phyloP scores from a whole-genome alignment of 306 rosid species.

The Pterocarpus macrocarpus region DNA sequence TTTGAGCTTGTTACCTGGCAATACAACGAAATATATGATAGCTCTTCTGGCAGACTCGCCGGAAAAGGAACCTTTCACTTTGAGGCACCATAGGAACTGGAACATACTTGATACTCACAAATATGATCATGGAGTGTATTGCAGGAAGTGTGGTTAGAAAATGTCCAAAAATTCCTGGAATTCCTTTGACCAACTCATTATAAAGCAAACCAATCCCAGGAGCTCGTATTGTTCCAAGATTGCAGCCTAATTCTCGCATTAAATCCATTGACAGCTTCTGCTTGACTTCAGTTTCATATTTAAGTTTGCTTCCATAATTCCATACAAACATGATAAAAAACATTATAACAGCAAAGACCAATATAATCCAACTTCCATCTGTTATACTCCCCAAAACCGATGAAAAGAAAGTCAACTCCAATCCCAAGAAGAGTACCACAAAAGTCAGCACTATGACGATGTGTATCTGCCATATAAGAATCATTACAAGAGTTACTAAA shows the following conservation, averaged over 20 bases:
- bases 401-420: conserved; percentile 91
- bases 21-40: conserved; percentile 95
- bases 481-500: conserved; percentile 93
- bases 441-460: conserved; percentile 75
- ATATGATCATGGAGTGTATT: conserved; percentile 83
- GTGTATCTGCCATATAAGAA: conserved; percentile 97
- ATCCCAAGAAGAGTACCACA: conserved; percentile 76
- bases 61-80: conserved; percentile 94
- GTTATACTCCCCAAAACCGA: conserved; percentile 85
- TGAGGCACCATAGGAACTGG: conserved; percentile 96
- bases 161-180: conserved; percentile 96
- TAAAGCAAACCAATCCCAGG: conserved; percentile 96
- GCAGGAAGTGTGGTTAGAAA: conserved; percentile 80
- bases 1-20: conserved; percentile 73
- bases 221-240: conserved; percentile 94
- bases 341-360: conserved; percentile 82
- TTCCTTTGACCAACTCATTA: conserved; percentile 95
- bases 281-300: conserved; percentile 94
- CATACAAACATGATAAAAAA: conserved; percentile 87
- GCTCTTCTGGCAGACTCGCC: conserved; percentile 88
- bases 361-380: conserved; percentile 97
- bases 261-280: conserved; percentile 88
- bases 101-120: conserved; percentile 91
- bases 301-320: conserved; percentile 98
- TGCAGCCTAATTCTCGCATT: conserved; percentile 87